phyloP scores from a whole-genome alignment of 2,329 filamentous ascomycete species.

The Trichoderma harzianum region DNA sequence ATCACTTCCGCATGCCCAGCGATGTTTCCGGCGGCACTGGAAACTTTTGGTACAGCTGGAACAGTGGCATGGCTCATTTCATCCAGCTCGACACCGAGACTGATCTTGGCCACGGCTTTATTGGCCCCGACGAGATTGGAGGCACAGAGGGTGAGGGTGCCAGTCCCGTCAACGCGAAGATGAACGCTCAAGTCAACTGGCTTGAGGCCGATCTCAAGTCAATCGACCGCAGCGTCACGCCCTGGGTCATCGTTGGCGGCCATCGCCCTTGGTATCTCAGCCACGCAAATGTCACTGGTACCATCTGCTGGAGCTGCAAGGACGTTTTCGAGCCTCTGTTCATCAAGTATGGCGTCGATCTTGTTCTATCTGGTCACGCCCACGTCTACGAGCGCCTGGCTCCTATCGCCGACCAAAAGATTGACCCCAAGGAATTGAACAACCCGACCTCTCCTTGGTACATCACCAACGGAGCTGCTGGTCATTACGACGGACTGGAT shows the following conservation, averaged over 20 bases:
- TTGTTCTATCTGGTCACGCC: not conserved
- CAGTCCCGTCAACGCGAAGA: not conserved
- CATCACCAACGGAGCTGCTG: slow-evolving; percentile 11
- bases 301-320: slow-evolving; percentile 16
- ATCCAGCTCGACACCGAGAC: slow-evolving; percentile 13
- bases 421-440: slow-evolving; percentile 1
- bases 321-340: slow-evolving; percentile 7
- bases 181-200: slow-evolving; percentile 7
- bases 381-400: slow-evolving; percentile 11
- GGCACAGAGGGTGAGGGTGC: slow-evolving; percentile 7
- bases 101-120: slow-evolving; percentile 9
- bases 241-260: slow-evolving; percentile 7
- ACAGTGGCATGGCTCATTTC: slow-evolving; percentile 11
- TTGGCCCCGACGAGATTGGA: slow-evolving; percentile 3
- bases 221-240: not conserved
- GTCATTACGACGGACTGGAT: slow-evolving; percentile 12
- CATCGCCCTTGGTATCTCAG: slow-evolving; percentile 14
- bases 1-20: slow-evolving; percentile 14
- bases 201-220: not conserved
- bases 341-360: not conserved
- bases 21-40: not conserved
- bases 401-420: not conserved
- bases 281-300: not conserved
- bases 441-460: slow-evolving; percentile 10
- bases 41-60: slow-evolving; percentile 15